These are phyloP conservation scores for Blastobotrys raffinosifermentans DNA, from an alignment of 1,139 yeast genomes.

Conservation along the genomic window DNA sequence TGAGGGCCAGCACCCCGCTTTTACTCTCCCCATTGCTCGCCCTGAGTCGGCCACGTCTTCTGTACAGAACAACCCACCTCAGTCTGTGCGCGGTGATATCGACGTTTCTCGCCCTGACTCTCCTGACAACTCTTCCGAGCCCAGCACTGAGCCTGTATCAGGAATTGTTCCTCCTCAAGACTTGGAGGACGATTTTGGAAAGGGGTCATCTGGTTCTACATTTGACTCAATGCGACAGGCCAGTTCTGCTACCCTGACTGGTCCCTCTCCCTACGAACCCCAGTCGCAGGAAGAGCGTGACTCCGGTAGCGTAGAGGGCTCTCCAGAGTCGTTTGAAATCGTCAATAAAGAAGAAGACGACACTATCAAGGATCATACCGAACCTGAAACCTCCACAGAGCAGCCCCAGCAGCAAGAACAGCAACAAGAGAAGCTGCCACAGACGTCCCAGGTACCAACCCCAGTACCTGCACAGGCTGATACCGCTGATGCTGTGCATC, in stretches of 20 bases:
- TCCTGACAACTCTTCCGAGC: slow-evolving; percentile 34
- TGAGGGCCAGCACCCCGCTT: slow-evolving; percentile 43
- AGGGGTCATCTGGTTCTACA: background rate
- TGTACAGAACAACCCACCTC: slow-evolving; percentile 86
- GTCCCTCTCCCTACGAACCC: slow-evolving; percentile 2
- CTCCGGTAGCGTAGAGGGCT: slow-evolving; percentile 53
- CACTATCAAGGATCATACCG: slow-evolving; percentile 18
- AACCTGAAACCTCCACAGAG: too few species aligned
- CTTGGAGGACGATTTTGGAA: slow-evolving; percentile 9
- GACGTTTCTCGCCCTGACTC: slow-evolving; percentile 60
- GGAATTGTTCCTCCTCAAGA: slow-evolving; percentile 29
- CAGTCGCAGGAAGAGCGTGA: slow-evolving; percentile 36
- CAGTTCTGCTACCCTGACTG: slow-evolving; percentile 10
- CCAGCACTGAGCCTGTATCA: slow-evolving; percentile 27
- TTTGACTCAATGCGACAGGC: slow-evolving; percentile 7
- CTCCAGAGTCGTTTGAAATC: slow-evolving; percentile 40
- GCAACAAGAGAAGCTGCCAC: too few species aligned
- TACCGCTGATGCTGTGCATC: too few species aligned
- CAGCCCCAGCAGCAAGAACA: too few species aligned
- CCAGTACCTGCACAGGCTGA: too few species aligned
- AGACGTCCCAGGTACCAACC: too few species aligned
- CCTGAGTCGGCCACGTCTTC: slow-evolving; percentile 86
- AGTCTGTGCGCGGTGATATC: slow-evolving; percentile 77
- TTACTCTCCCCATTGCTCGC: slow-evolving; percentile 48
- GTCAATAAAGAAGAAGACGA: slow-evolving; percentile 28